Percentiles rank a stretch among this genome's conserved stretches.
Conservation (phyloP, 1,284 basidiomycete species). For the Pyrrhoderma noxium region DNA sequence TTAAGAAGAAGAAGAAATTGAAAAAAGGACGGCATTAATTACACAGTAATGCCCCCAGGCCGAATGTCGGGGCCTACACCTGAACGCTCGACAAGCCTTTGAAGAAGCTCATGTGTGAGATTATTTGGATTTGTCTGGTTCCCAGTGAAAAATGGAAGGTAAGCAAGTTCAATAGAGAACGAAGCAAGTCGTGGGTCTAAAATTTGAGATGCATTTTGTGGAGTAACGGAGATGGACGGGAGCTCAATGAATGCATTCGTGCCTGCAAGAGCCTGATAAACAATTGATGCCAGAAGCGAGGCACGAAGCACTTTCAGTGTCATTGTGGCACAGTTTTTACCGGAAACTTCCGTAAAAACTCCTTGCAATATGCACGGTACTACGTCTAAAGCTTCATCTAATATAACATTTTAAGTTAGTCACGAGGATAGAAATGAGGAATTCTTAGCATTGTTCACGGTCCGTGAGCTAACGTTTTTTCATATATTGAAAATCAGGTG, state of each 20-base stretch:
- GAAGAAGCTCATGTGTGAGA: slow-evolving; percentile 27
- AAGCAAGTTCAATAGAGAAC: slow-evolving; percentile 31
- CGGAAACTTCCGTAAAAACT: too few relatives aligned
- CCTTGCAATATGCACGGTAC: too few relatives aligned
- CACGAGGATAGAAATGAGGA: too few relatives aligned
- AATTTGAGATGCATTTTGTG: slow-evolving; percentile 25
- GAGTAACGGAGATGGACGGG: slow-evolving; percentile 17
- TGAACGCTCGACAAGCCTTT: slow-evolving; percentile 28
- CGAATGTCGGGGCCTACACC: slow-evolving; percentile 29
- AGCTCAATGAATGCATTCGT: slow-evolving; percentile 8
- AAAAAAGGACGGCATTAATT: slow-evolving; percentile 4
- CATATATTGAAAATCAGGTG: too few relatives aligned
- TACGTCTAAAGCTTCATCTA: too few relatives aligned
- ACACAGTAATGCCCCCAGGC: slow-evolving; percentile 32
- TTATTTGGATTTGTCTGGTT: slow-evolving; percentile 28
- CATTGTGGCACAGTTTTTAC: too few relatives aligned
- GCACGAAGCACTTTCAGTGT: too few relatives aligned
- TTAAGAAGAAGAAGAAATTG: too few relatives aligned
- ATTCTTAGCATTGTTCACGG: too few relatives aligned
- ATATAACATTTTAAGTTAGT: too few relatives aligned
- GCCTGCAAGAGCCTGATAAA: neutral
- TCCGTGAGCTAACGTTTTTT: too few relatives aligned
- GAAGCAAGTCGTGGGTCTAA: slow-evolving; percentile 28
- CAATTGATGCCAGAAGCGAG: neutral
- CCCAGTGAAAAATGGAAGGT: slow-evolving; percentile 28